Percentiles rank a stretch among this genome's conserved stretches.
Evolutionary conservation across 2,329 filamentous ascomycete genomes (phyloP).

Genomic region (Coniochaeta ligniaria): DNA sequence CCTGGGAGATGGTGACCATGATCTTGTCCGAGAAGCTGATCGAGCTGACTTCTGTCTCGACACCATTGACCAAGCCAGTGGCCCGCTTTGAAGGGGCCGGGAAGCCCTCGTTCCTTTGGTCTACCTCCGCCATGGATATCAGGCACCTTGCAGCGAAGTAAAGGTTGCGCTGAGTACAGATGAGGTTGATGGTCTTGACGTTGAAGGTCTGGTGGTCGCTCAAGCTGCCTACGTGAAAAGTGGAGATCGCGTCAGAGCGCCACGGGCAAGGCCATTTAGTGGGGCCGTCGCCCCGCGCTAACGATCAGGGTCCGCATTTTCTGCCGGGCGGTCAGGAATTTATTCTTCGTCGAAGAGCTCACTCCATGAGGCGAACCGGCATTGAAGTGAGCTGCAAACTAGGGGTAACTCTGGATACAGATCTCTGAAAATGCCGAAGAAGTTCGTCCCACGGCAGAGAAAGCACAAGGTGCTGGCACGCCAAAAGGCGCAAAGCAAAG

Average conservation of each 20-base stretch:
- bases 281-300: neutral
- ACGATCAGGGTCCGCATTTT: slow-evolving; percentile 1
- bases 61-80: slow-evolving; percentile 56
- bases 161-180: neutral
- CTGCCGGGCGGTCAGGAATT: slow-evolving; percentile 18
- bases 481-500: slow-evolving; percentile 39
- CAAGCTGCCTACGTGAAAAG: neutral
- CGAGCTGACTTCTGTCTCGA: slow-evolving; percentile 64
- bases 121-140: slow-evolving; percentile 28
- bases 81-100: slow-evolving; percentile 57
- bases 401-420: neutral
- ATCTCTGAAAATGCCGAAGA: slow-evolving; percentile 36
- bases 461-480: slow-evolving; percentile 65
- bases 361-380: slow-evolving; percentile 1
- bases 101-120: slow-evolving; percentile 50
- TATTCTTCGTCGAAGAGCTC: slow-evolving; percentile 4
- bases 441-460: slow-evolving; percentile 57
- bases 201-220: neutral
- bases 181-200: neutral
- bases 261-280: neutral
- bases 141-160: neutral
- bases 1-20: slow-evolving; percentile 80
- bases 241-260: too few species aligned
- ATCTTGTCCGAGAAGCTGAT: slow-evolving; percentile 85
- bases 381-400: neutral